Evolutionary conservation across 1,139 yeast species (phyloP), one percentile per base, ranked within the genome.

Genomic region (Geotrichum macrosporum): DNA sequence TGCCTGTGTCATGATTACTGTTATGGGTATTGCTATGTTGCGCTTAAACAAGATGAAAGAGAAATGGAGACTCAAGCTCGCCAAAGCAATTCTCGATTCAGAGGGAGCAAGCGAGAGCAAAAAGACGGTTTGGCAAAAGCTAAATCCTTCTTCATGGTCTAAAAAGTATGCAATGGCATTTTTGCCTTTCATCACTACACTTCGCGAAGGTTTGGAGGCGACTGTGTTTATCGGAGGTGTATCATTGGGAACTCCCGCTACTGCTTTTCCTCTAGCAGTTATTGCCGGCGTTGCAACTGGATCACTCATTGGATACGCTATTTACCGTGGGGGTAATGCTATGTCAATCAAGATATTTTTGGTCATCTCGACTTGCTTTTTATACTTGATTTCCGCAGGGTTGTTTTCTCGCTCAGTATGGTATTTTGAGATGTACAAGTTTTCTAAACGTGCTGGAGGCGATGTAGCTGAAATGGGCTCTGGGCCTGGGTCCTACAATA

Each of bases 121-220:
- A 22, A 33, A 18, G 34, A 13, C 38, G 19, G 24, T 30, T 10
- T 35, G 12, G 8, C 31, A 29, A n/a, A 29, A 13, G 18, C 32
- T 39, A n/a, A 31, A 39, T 21, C 42, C 35, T 9, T n/a, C 21
- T 10, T 29, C 4, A 13, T 39, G 42, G 42, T 67, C 78, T 34
- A 70, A 78, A 61, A 81, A 81, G 63, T 85, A 86, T 64, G 81
- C 88, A 39, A 74, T 87, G 79, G 85, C 81, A 53, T 65, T 86
- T 47, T 70, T 87, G 55, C 95, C 95, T 13, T 80, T 84, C 56
- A 74, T 87, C 57, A 87, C 96, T 18, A 83, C 87, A 44, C 72
- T 87, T 53, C 78, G 95, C 71, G 95, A 87, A 73, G 96, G 95
- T 54, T 72, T 87, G 55, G 96, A 87, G 71, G 95, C 95, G 2